Conservation (phyloP, 208 protist genomes). For the Crithidia brevicula region DNA sequence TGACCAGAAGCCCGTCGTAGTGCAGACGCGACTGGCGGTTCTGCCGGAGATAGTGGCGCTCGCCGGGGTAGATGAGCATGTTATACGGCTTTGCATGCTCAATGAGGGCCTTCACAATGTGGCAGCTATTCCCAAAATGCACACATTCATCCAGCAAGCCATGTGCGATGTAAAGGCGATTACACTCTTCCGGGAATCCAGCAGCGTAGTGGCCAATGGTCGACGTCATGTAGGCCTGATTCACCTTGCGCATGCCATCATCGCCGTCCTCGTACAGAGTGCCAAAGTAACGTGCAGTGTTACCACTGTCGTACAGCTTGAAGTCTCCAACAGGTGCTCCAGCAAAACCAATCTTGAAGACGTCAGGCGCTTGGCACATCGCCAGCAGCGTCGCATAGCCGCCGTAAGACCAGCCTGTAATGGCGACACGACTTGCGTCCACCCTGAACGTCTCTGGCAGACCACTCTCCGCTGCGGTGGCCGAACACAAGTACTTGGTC, state of each 20-base stretch:
- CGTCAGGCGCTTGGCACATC: conserved; percentile 79
- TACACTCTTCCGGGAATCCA: conserved; percentile 83
- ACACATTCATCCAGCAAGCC: conserved; percentile 95
- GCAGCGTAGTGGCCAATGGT: conserved; percentile 63
- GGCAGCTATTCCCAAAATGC: conserved; percentile 86
- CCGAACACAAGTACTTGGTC: conserved; percentile 46
- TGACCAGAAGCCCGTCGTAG: conserved; percentile 76
- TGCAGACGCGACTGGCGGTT: conserved; percentile 68
- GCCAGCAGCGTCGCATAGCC: conserved; percentile 88
- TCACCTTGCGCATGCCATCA: conserved; percentile 18
- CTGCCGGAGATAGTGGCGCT: conserved; percentile 88
- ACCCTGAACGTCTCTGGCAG: conserved; percentile 50
- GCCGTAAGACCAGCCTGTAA: conserved; percentile 92
- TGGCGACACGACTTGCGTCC: conserved; percentile 71
- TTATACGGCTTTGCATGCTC: conserved; percentile 84
- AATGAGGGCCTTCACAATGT: conserved; percentile 79
- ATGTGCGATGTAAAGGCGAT: conserved; percentile 92
- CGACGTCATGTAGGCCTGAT: conserved; percentile 63
- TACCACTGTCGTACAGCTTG: conserved; percentile 90
- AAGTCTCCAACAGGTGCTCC: conserved; percentile 89
- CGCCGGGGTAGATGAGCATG: conserved; percentile 87
- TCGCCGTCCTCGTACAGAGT: conserved; percentile 44
- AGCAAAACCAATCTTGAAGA: conserved; percentile 84
- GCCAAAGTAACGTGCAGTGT: conserved; percentile 93
- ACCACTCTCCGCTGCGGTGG: conserved; percentile 8